Base-by-base conservation (phyloP, 768 basidiomycete species). In the Lactarius tabidus region DNA sequence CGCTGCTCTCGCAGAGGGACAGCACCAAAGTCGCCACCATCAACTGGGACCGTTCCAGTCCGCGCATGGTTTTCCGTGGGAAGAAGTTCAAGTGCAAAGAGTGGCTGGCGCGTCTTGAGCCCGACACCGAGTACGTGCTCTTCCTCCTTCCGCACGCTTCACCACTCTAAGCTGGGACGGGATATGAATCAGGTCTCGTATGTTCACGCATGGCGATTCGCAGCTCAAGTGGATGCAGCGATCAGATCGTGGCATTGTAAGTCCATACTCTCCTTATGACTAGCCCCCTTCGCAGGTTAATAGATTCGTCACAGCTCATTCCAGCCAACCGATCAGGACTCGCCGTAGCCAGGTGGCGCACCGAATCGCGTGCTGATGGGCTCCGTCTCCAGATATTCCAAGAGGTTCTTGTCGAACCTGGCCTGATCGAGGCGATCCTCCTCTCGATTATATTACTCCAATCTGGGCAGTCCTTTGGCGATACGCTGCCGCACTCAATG, bases 21-120 rank as follows among this genome's bases (percentile, higher is more conserved):
- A 45, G 45, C 4, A 28, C 35, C 5, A 48, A 62, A 56, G 51
- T 66, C 7, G 65, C 65, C 28, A 59, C 60, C 33, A 26, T 66
- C 39, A 57, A 66, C 2, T 66, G 65, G 65, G 39, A 66, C 29
- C 57, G 65, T 10, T 36, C 60, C 6, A 66, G 52, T 58, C 65
- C 65, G 17, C 60, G 57, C 20, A 38, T 66, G 51, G 57, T 62
- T 29, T 66, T 54, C 28, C 60, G 39, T 41, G 39, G 60, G 20
- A 52, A 62, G 60, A 66, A 62, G 52, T 31, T 45, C 10, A 66
- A 20, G 35, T 66, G 65, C 41, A 66, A 62, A 39, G 60, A 66
- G 6, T 66, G 65, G 65, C 29, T 66, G 33, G 57, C 65, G 9
- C 60, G 58, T 20, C 60, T 57, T 14, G 60, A 60, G 33, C 61